Conservation (phyloP, 2,329 filamentous ascomycete species). For the Fusarium chlamydosporum region DNA sequence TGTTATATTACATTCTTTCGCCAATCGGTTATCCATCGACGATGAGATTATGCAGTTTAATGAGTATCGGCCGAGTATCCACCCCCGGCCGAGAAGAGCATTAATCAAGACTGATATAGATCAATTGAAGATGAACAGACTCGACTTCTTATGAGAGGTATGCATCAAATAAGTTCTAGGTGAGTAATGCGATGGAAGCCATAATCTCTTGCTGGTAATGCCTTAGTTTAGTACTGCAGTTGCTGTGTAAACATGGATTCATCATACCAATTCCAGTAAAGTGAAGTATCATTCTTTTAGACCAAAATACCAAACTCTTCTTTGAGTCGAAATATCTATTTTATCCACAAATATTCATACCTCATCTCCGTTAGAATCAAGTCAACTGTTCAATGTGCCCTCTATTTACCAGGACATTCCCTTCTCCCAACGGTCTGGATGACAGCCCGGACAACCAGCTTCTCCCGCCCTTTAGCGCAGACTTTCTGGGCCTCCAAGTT, state of each 20-base stretch:
- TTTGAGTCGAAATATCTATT: background rate
- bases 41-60: constrained; percentile 15
- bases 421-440: constrained; percentile 16
- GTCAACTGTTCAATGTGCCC: background rate
- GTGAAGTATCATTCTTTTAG: background rate
- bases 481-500: too few species aligned
- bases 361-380: constrained; percentile 9
- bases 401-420: constrained; percentile 15
- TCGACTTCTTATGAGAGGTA: too few species aligned
- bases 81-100: background rate
- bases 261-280: background rate
- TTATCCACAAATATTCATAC: background rate
- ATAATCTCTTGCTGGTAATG: background rate
- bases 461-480: too few species aligned
- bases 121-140: too few species aligned
- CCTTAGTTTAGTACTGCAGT: too few species aligned
- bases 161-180: too few species aligned
- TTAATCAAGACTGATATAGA: background rate
- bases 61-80: constrained; percentile 13
- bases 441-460: constrained; percentile 10
- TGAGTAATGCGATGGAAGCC: background rate
- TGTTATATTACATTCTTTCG: constrained; percentile 8
- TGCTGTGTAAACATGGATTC: constrained; percentile 7
- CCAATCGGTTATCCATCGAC: constrained; percentile 14
- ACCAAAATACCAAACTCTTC: background rate